These are phyloP conservation scores for Tetrastigma voinierianum DNA, from an alignment of 164 flowering plant species.

Conservation along the genomic window DNA sequence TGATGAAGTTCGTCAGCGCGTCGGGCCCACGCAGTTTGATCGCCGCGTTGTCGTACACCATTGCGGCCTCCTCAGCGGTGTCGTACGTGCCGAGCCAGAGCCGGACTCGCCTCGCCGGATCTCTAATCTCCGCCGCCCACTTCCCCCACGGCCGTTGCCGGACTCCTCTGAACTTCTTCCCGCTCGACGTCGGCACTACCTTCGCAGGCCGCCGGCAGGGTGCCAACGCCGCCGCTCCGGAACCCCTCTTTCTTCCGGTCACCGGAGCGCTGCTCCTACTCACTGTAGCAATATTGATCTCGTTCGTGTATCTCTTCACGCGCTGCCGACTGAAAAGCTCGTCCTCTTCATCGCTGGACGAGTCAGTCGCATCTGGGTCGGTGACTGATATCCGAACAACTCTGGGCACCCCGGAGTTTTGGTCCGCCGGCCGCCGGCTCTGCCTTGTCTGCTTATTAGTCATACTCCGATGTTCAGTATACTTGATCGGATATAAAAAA, in stretches of 20 bases:
- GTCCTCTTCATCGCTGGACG: constrained; percentile 70
- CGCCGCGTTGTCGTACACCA: constrained; percentile 84
- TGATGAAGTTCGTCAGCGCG: constrained; percentile 66
- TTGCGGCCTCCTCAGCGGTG: constrained; percentile 92
- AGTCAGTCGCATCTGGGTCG: constrained; percentile 88
- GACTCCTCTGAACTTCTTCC: constrained; percentile 75
- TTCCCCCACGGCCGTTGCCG: constrained; percentile 93
- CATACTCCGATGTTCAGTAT: constrained; percentile 43
- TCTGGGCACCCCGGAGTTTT: constrained; percentile 17
- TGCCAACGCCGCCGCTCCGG: neutral
- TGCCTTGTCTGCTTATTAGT: constrained; percentile 25
- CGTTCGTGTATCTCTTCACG: constrained; percentile 44
- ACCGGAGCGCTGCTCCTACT: constrained; percentile 3
- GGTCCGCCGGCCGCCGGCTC: neutral
- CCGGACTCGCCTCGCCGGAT: constrained; percentile 61
- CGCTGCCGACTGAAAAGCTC: constrained; percentile 32
- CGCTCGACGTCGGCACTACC: constrained; percentile 1
- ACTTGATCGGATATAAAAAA: constrained; percentile 43
- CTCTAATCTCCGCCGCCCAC: constrained; percentile 97
- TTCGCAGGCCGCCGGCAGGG: constrained; percentile 6
- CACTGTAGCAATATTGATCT: constrained; percentile 40
- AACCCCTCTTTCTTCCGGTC: constrained; percentile 9
- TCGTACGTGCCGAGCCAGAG: constrained; percentile 87
- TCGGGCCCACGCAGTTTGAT: constrained; percentile 79
- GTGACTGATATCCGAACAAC: constrained; percentile 59